Evolutionary conservation across 495 filamentous ascomycete genomes (phyloP), one percentile per base, ranked within the genome.

Genomic region (Aspergillus haitiensis): DNA sequence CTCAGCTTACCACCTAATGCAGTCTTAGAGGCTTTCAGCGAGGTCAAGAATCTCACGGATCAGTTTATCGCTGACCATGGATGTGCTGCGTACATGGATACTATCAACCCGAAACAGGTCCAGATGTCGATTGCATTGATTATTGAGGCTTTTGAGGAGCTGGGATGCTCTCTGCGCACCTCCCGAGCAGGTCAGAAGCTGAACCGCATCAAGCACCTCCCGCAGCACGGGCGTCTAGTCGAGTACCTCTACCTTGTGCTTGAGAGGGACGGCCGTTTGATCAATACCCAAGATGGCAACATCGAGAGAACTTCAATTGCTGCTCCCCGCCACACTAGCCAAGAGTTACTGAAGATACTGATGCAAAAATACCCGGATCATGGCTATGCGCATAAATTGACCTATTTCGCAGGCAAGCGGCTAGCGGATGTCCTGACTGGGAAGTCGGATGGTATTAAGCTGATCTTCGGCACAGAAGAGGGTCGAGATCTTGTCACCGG

Each of bases 391-490:
- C 61, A 78, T 50, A 69, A 70, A 45, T 72, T 83, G 12, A 73
- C 71, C 13, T 68, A 67, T 62, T 72, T 70, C 47, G 65, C 74
- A 2, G 79, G n/a, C 15, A 48, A 39, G 8, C 68, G 71, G 2
- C 66, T 81, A 11, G 78, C 76, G 2, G 67, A 73, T 0, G 68
- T 75, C 1, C 56, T 83, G 33, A 66, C 35, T 0, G 79, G 79
- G 3, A 59, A 72, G 51, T 65, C 61, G 0, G 78, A 81, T 56
- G 77, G 73, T 0, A 70, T 80, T 35, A 63, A 75, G 34, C 36
- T 82, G 15, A 70, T 82, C 8, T 81, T 82, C 39, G 78, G 75
- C n/a, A 67, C 62, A 9, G 52, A 58, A 6, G 71, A 81, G 56
- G 78, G 75, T n/a, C 70, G 78, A 10, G 69, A 80, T 35, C 67